These are phyloP conservation scores for Apophysomyces trapeziformis DNA, from an alignment of 371 early-diverging fungal genomes.

Conservation along the genomic window DNA sequence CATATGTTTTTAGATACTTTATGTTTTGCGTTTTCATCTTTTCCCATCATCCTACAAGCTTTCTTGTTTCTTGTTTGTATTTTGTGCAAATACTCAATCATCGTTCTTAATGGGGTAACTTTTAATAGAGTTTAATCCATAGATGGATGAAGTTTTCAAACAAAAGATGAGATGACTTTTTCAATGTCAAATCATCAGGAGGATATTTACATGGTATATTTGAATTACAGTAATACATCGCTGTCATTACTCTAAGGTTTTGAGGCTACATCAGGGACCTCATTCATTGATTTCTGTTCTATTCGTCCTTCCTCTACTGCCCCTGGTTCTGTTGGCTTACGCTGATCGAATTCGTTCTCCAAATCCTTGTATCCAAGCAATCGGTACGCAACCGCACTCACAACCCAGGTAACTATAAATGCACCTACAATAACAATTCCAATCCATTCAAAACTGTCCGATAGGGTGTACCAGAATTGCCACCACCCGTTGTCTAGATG, in stretches of 20 bases:
- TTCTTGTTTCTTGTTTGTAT: too few relatives aligned
- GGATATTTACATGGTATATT: too few relatives aligned
- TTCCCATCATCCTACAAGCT: too few relatives aligned
- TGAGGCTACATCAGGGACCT: background rate
- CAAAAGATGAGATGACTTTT: too few relatives aligned
- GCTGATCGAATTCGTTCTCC: constrained; percentile 40
- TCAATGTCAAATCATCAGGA: too few relatives aligned
- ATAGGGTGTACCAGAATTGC: constrained; percentile 53
- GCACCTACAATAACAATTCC: constrained; percentile 58
- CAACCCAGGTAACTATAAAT: constrained; percentile 54
- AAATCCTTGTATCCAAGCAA: constrained; percentile 48
- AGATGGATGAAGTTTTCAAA: too few relatives aligned
- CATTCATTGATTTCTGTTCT: background rate
- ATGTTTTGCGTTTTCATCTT: too few relatives aligned
- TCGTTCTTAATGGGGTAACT: too few relatives aligned
- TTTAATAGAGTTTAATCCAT: too few relatives aligned
- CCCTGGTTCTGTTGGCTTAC: constrained; percentile 17
- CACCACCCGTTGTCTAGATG: constrained; percentile 60
- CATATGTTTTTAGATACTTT: too few relatives aligned
- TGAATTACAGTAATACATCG: too few relatives aligned
- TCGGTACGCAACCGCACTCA: constrained; percentile 51
- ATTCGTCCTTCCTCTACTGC: background rate
- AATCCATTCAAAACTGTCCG: constrained; percentile 59
- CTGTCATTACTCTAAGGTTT: background rate
- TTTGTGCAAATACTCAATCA: too few relatives aligned